Evolutionary conservation across 805 yeast species (phyloP).

Genomic region (Metschnikowia amazonensis): DNA sequence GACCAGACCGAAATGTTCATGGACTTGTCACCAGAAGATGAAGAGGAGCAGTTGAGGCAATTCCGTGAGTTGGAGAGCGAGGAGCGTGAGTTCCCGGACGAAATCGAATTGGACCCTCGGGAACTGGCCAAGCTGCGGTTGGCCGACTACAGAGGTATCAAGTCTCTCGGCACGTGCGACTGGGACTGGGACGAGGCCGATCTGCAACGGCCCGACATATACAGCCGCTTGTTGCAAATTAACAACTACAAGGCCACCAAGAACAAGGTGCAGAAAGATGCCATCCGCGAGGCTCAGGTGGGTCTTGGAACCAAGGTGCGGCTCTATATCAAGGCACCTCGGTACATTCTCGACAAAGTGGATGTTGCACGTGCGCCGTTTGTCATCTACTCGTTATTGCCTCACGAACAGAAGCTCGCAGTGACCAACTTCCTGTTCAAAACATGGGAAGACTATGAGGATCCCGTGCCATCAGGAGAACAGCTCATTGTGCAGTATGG

Average conservation of each 20-base stretch:
- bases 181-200: slow-evolving; percentile 91
- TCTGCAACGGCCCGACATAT: slow-evolving; percentile 68
- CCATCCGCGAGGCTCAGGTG: slow-evolving; percentile 41
- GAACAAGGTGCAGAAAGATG: slow-evolving; percentile 62
- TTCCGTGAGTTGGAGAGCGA: slow-evolving; percentile 72
- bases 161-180: slow-evolving; percentile 69
- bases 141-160: slow-evolving; percentile 79
- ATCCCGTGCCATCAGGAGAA: slow-evolving; percentile 82
- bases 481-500: slow-evolving; percentile 87
- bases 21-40: slow-evolving; percentile 79
- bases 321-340: slow-evolving; percentile 58
- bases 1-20: slow-evolving; percentile 55
- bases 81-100: slow-evolving; percentile 93
- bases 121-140: slow-evolving; percentile 75
- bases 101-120: slow-evolving; percentile 75
- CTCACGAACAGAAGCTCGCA: slow-evolving; percentile 83
- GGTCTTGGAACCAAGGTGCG: slow-evolving; percentile 59
- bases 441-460: slow-evolving; percentile 86
- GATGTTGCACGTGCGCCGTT: slow-evolving; percentile 48
- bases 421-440: slow-evolving; percentile 77
- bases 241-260: slow-evolving; percentile 74
- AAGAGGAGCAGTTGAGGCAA: slow-evolving; percentile 66
- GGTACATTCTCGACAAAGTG: slow-evolving; percentile 39
- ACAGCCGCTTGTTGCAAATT: slow-evolving; percentile 71
- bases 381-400: slow-evolving; percentile 67